phyloP scores from a whole-genome alignment of 208 protist genomes.

The Borovskyia barvae region DNA sequence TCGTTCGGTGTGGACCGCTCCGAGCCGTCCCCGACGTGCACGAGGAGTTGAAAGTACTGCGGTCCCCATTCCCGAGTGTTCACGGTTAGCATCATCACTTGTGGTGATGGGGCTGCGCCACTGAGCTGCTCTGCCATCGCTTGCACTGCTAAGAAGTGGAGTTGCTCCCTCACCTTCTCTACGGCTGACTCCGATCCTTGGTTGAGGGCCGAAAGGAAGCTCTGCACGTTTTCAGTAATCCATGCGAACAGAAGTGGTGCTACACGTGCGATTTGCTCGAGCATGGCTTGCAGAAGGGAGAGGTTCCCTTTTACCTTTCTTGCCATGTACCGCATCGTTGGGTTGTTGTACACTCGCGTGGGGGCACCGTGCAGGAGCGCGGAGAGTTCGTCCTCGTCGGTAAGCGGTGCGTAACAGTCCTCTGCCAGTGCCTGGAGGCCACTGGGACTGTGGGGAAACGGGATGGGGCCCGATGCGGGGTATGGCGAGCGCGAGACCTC shows the following conservation, averaged over 20 bases:
- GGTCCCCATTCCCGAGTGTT: slow-evolving; percentile 23
- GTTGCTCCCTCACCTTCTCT: slow-evolving; percentile 26
- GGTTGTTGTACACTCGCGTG: slow-evolving; percentile 38
- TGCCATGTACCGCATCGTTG: slow-evolving; percentile 55
- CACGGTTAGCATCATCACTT: slow-evolving; percentile 31
- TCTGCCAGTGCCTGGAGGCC: slow-evolving; percentile 27
- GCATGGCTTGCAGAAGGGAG: slow-evolving; percentile 30
- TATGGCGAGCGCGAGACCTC: not conserved
- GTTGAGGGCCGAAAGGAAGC: slow-evolving; percentile 40
- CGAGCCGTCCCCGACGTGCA: slow-evolving; percentile 28
- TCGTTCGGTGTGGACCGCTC: slow-evolving; percentile 7
- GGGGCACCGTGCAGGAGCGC: slow-evolving; percentile 21
- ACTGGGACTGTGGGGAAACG: slow-evolving; percentile 41
- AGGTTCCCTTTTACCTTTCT: slow-evolving; percentile 43
- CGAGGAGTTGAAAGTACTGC: slow-evolving; percentile 23
- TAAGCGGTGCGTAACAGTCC: not conserved
- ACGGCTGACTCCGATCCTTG: slow-evolving; percentile 15
- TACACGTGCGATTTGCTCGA: slow-evolving; percentile 41
- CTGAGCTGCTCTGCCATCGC: slow-evolving; percentile 25
- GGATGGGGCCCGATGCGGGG: slow-evolving; percentile 16
- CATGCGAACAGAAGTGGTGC: slow-evolving; percentile 53
- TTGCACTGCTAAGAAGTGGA: slow-evolving; percentile 25
- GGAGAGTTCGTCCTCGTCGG: slow-evolving; percentile 23
- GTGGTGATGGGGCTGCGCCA: slow-evolving; percentile 14
- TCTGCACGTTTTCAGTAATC: slow-evolving; percentile 39